Evolutionary conservation across 2,329 filamentous ascomycete species (phyloP).

Genomic region (Alternaria sp.): DNA sequence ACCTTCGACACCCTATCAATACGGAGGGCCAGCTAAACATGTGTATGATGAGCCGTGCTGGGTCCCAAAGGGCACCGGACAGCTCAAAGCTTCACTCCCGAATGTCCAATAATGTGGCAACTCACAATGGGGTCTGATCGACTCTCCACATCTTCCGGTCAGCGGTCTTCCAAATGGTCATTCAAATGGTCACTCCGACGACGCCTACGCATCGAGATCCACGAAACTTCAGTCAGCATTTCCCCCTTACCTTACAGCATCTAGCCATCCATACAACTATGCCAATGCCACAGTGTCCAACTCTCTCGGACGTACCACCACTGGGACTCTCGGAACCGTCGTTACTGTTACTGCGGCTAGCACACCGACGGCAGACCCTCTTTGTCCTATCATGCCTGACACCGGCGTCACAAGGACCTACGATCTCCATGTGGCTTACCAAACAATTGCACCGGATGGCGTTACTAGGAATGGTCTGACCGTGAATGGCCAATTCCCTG

Average conservation of each 20-base stretch:
- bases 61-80: constrained; percentile 33
- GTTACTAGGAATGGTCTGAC: constrained; percentile 40
- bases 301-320: constrained; percentile 8
- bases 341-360: constrained; percentile 1
- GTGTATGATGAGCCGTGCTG: constrained; percentile 40
- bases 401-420: constrained; percentile 47
- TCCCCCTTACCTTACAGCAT: constrained; percentile 20
- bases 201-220: constrained; percentile 5
- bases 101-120: constrained; percentile 40
- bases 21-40: constrained; percentile 33
- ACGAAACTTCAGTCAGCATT: neutral
- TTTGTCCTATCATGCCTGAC: constrained; percentile 42
- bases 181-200: constrained; percentile 19
- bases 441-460: constrained; percentile 44
- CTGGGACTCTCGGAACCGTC: neutral
- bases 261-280: constrained; percentile 16
- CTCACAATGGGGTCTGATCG: constrained; percentile 41
- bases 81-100: constrained; percentile 32
- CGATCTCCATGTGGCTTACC: constrained; percentile 38
- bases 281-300: constrained; percentile 18
- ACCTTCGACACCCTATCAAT: constrained; percentile 35
- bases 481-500: constrained; percentile 46
- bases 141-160: constrained; percentile 38
- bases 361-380: constrained; percentile 22
- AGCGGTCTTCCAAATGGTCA: constrained; percentile 28